Conservation (phyloP, 2,329 filamentous ascomycete species). For the Aspergillus glaucus region DNA sequence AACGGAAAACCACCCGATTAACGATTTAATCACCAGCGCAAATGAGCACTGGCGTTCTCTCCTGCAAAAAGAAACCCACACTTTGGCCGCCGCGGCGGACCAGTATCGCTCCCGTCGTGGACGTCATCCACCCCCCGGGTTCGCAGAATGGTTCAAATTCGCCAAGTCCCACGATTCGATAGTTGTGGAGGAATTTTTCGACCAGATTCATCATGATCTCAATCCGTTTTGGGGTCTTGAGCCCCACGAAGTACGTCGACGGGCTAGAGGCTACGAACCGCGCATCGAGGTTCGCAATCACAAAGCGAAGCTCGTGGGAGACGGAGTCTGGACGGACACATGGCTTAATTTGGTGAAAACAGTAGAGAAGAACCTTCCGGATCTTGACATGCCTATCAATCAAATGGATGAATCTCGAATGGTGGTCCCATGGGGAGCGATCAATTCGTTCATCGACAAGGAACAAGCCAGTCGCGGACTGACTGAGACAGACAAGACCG, state of each 20-base stretch:
- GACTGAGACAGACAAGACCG: neutral
- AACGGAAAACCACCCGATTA: slow-evolving; percentile 8
- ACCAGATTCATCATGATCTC: slow-evolving; percentile 47
- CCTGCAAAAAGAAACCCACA: slow-evolving; percentile 25
- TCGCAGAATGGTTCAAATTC: slow-evolving; percentile 44
- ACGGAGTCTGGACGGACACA: slow-evolving; percentile 33
- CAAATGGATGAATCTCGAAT: slow-evolving; percentile 46
- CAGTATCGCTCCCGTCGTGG: slow-evolving; percentile 41
- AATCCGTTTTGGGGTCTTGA: slow-evolving; percentile 45
- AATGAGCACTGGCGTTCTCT: slow-evolving; percentile 10
- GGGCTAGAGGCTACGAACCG: slow-evolving; percentile 13
- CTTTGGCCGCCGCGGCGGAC: slow-evolving; percentile 32
- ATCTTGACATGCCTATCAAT: slow-evolving; percentile 45
- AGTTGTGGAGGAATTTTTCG: slow-evolving; percentile 43
- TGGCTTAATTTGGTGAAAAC: slow-evolving; percentile 38
- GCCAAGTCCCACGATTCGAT: slow-evolving; percentile 38
- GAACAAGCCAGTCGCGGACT: slow-evolving; percentile 18
- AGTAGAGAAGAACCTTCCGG: slow-evolving; percentile 35
- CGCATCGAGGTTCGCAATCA: slow-evolving; percentile 38
- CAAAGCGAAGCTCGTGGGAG: slow-evolving; percentile 21
- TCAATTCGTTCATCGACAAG: slow-evolving; percentile 32
- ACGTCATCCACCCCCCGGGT: slow-evolving; percentile 25
- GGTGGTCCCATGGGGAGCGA: slow-evolving; percentile 43
- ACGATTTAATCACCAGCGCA: slow-evolving; percentile 11
- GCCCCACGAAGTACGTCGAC: slow-evolving; percentile 33